These are phyloP conservation scores for Volvariella surrecta DNA, from an alignment of 1,284 basidiomycete genomes.

Conservation along the genomic window DNA sequence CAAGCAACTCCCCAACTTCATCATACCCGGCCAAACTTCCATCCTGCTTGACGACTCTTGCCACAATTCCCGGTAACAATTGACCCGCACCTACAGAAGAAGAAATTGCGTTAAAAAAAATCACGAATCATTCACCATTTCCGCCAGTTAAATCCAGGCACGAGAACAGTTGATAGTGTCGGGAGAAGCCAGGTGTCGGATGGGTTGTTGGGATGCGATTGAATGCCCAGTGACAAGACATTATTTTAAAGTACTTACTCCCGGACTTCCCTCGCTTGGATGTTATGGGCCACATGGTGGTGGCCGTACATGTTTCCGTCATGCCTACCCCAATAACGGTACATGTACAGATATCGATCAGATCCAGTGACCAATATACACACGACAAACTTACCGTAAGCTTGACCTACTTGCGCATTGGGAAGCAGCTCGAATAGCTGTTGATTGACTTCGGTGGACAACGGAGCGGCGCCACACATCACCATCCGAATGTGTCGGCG, in stretches of 20 bases:
- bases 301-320: slow-evolving; percentile 46
- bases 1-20: slow-evolving; percentile 50
- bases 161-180: too few species aligned
- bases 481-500: slow-evolving; percentile 43
- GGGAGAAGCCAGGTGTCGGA: too few species aligned
- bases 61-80: slow-evolving; percentile 40
- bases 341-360: not conserved
- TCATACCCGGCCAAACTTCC: slow-evolving; percentile 39
- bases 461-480: slow-evolving; percentile 41
- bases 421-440: slow-evolving; percentile 17
- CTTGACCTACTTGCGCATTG: slow-evolving; percentile 19
- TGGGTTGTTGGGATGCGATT: too few species aligned
- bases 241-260: slow-evolving; percentile 19
- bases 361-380: not conserved
- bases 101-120: not conserved
- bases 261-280: slow-evolving; percentile 45
- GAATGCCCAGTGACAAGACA: too few species aligned
- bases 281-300: slow-evolving; percentile 37
- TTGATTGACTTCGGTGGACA: slow-evolving; percentile 17
- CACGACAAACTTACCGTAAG: slow-evolving; percentile 13
- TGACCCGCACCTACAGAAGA: slow-evolving; percentile 33
- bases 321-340: slow-evolving; percentile 27
- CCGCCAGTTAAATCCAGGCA: too few species aligned
- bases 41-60: slow-evolving; percentile 45
- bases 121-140: not conserved